Evolutionary conservation across 805 yeast genomes (phyloP), one percentile per base, ranked within the genome.

Genomic region (Kluyveromyces aestuarii): DNA sequence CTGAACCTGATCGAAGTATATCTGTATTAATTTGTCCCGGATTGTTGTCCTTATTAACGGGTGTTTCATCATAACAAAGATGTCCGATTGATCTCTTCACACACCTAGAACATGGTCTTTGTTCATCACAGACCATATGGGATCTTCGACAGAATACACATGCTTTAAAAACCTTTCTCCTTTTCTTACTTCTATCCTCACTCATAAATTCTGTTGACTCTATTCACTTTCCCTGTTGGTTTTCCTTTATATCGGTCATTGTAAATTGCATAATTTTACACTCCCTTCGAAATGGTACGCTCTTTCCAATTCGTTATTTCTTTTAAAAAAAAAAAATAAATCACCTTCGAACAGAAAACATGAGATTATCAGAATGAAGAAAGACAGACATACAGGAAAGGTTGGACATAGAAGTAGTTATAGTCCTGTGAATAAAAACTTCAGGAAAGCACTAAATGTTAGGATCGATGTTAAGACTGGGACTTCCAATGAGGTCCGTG

Each of bases 61-160:
- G 40, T 13, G 51, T 56, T 25, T 84, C 90, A 56, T 84, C 90
- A 51, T 79, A 84, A 60, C 98, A 90, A 30, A 90, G 67, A 65
- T 89, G 96, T 3, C 93, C 90, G 43, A 90, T 91, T 38, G 86
- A 86, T 55, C 97, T 72, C 64, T 85, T 87, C 9, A 90, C 73
- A 66, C 98, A 90, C 40, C 96, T 72, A 45, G 81, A 7, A 93
- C 82, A 53, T 69, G 74, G 81, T 58, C 87, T 66, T 17, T 78
- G 70, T 40, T 81, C 84, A 63, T 89, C 96, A 68, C 98, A 90
- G 30, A 88, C 85, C 90, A 90, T 87, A 64, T 90, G 98, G 0
- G 96, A 87, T 48, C 98, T 72, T 38, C 96, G 77, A 63, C 97
- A 90, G 61, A 86, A 90, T 1, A 90, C 84, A 68, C 98, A 90